phyloP scores from a whole-genome alignment of 1,139 yeast species.

The Hemisphaericaspora subhashii region DNA sequence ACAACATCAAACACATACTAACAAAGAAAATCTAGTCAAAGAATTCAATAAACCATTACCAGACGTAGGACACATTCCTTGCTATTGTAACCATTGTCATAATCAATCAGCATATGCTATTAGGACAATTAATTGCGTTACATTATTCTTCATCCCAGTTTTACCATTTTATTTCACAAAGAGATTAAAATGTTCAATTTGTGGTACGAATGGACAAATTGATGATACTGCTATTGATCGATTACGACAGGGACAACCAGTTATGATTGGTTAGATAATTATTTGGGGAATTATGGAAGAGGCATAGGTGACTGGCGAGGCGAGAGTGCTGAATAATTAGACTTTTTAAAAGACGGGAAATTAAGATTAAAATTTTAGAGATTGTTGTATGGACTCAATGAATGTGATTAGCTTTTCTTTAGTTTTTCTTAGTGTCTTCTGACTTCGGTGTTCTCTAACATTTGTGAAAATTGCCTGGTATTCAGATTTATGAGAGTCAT shows the following conservation, averaged over 20 bases:
- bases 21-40: conserved; percentile 21
- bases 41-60: conserved; percentile 30
- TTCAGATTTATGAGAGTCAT: too few relatives aligned
- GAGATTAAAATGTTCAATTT: conserved; percentile 41
- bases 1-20: too few relatives aligned
- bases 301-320: too few relatives aligned
- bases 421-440: too few relatives aligned
- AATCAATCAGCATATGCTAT: conserved; percentile 47
- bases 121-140: conserved; percentile 43
- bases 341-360: too few relatives aligned
- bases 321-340: too few relatives aligned
- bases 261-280: conserved; percentile 40
- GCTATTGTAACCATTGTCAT: conserved; percentile 45
- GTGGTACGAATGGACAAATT: conserved; percentile 45
- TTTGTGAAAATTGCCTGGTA: too few relatives aligned
- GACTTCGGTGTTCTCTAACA: too few relatives aligned
- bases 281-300: too few relatives aligned
- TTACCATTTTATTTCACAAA: conserved; percentile 43
- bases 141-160: conserved; percentile 46
- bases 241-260: conserved; percentile 42
- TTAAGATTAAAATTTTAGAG: too few relatives aligned
- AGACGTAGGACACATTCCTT: conserved; percentile 28
- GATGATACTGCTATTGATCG: conserved; percentile 30
- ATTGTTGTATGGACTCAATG: too few relatives aligned
- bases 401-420: too few relatives aligned